Evolutionary conservation across 345 rosid species (phyloP), one percentile per base, ranked within the genome.

Genomic region (Dipteronia sinensis): DNA sequence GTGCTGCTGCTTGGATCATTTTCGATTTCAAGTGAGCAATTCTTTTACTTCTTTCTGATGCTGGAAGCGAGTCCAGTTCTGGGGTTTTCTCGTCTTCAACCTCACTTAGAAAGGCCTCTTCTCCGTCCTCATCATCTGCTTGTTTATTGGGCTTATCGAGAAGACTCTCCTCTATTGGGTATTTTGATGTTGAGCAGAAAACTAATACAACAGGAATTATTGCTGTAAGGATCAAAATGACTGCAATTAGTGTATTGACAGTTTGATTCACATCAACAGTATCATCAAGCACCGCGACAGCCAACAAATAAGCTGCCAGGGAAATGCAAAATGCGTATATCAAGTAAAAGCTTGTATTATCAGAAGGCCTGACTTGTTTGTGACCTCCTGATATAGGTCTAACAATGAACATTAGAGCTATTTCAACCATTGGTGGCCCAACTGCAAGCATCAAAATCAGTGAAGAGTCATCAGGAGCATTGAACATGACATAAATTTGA

Each of bases 381-480:
- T 83, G 92, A 65, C 93, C 92, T 68, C 87, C 86, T n/a, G 22
- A 56, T 49, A 91, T 87, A 0, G 98, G 98, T 85, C 94, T 87
- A 74, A 93, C 79, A 47, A 89, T 22, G 82, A 94, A 87, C 82
- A 94, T 89, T 8, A 93, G 80, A 65, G 85, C 83, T 64, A 90
- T 83, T 71, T 86, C 92, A 17, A 91, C 88, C 9, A 93, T 71
- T 22, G 93, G 79, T 34, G 98, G 97, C 40, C 90, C 97, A 65
- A 91, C 84, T 0, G 95, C 97, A 47, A 91, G 85, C 91, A 91
- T 85, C 79, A 93, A 87, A 49, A 94, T 87, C 55, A 94, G 92
- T 17, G 94, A 82, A 10, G 98, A 86, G 8, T 87, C 88, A 67
- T 87, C 75, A 46, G 94, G 82, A 8, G 93, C 84, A 78, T 80